Conservation (phyloP, 441 rosid species). For the Bocquillonia castaneifolia region DNA sequence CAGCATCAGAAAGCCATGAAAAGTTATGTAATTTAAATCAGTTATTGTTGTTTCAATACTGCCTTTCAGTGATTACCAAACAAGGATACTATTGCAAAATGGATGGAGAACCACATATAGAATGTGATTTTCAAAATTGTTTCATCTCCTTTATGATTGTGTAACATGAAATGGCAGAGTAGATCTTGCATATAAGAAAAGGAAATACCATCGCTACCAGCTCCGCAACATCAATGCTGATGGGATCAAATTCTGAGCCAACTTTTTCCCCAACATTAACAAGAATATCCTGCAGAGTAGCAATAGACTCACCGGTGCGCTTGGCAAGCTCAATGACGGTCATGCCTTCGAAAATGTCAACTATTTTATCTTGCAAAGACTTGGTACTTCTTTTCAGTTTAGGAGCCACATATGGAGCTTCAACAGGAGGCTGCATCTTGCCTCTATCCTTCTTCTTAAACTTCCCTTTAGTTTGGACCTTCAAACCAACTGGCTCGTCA, state of each 20-base stretch:
- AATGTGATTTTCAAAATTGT: background rate
- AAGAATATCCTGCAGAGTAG: conserved; percentile 64
- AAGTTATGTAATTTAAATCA: background rate
- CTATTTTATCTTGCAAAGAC: conserved; percentile 48
- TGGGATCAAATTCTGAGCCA: conserved; percentile 67
- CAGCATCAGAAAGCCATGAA: background rate
- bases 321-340: conserved; percentile 70
- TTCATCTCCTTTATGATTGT: background rate
- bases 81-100: background rate
- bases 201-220: conserved; percentile 73
- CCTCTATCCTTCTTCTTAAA: conserved; percentile 45
- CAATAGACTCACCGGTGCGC: conserved; percentile 53
- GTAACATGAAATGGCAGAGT: background rate
- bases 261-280: conserved; percentile 73
- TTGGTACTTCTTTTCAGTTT: conserved; percentile 47
- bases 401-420: conserved; percentile 69
- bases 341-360: conserved; percentile 86
- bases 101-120: background rate
- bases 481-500: conserved; percentile 19
- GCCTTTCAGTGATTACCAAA: background rate
- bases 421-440: conserved; percentile 52
- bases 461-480: conserved; percentile 57
- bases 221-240: conserved; percentile 81
- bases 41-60: background rate
- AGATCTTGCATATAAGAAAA: conserved; percentile 3